Conservation (phyloP, 2,329 filamentous ascomycete genomes). For the Zarea fungicola region DNA sequence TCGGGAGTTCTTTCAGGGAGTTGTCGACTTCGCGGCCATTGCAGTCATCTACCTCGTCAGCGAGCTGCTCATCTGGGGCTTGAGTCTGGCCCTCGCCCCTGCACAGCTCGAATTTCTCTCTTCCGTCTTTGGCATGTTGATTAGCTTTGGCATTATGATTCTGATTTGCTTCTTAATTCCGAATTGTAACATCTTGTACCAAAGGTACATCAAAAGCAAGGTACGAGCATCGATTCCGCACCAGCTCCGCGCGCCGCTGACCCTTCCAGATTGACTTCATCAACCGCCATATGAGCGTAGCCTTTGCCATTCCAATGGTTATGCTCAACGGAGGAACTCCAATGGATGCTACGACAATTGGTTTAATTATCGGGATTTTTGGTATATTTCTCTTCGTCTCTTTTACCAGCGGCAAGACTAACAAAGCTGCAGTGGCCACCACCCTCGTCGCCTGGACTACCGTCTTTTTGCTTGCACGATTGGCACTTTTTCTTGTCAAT, state of each 20-base stretch:
- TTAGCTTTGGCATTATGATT: conserved; percentile 33
- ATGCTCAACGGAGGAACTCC: conserved; percentile 36
- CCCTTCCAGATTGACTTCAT: conserved; percentile 40
- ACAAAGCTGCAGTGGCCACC: conserved; percentile 27
- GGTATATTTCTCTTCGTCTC: conserved; percentile 26
- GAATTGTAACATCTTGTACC: conserved; percentile 25
- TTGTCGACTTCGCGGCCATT: conserved; percentile 26
- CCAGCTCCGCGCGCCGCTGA: conserved; percentile 5
- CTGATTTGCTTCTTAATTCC: conserved; percentile 17
- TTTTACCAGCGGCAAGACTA: conserved; percentile 7
- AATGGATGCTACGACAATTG: conserved; percentile 31
- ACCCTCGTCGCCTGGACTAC: conserved; percentile 31
- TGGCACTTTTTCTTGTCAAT: conserved; percentile 16
- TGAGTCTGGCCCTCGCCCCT: conserved; percentile 31
- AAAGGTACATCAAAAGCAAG: conserved; percentile 27
- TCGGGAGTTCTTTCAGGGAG: not conserved
- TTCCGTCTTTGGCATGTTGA: conserved; percentile 42
- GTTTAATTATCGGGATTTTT: conserved; percentile 39
- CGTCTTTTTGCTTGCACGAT: conserved; percentile 22
- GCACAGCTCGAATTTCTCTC: conserved; percentile 39
- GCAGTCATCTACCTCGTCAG: conserved; percentile 34
- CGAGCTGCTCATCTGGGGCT: conserved; percentile 42
- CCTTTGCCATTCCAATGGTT: conserved; percentile 45
- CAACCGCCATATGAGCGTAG: conserved; percentile 46
- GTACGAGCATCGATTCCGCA: conserved; percentile 18